Percentiles rank a stretch among this genome's conserved stretches.
These are phyloP conservation scores for Platanthera guangdongensis DNA, from an alignment of 106 monocot species.

Conservation along the genomic window DNA sequence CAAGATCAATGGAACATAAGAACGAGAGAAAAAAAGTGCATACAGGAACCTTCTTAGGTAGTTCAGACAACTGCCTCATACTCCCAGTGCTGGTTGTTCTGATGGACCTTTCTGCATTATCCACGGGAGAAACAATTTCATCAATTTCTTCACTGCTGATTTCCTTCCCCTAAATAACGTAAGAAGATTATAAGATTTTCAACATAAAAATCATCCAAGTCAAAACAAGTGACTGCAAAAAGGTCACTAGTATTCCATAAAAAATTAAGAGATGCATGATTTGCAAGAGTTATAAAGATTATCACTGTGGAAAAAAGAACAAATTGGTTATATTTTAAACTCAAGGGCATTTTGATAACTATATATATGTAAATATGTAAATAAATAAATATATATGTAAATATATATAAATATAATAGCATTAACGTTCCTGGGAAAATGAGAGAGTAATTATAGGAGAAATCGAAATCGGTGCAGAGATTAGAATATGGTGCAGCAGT, in stretches of 20 bases:
- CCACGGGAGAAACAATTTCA: slow-evolving; percentile 8
- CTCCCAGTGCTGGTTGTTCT: slow-evolving; percentile 25
- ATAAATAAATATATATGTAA: no score
- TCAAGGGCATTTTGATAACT: no score
- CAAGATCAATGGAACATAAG: background rate
- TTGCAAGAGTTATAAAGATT: no score
- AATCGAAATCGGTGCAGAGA: no score
- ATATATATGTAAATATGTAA: no score
- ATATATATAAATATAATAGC: no score
- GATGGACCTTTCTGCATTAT: slow-evolving; percentile 39
- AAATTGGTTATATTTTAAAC: no score
- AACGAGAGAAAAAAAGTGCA: slow-evolving; percentile 11
- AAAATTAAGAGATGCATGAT: background rate
- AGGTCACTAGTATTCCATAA: background rate
- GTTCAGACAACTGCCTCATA: slow-evolving; percentile 43
- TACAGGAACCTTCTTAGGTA: slow-evolving; percentile 38
- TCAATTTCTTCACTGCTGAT: slow-evolving; percentile 18
- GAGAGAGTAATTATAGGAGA: no score
- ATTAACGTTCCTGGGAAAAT: no score
- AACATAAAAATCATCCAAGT: background rate
- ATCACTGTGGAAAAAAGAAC: no score
- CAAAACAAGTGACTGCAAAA: slow-evolving; percentile 4
- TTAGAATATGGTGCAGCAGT: no score
- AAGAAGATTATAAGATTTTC: slow-evolving; percentile 4
- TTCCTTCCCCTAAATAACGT: slow-evolving; percentile 33